Percentiles rank a stretch among this genome's conserved stretches.
phyloP scores from a whole-genome alignment of 345 rosid genomes.

The Brassica carinata region DNA sequence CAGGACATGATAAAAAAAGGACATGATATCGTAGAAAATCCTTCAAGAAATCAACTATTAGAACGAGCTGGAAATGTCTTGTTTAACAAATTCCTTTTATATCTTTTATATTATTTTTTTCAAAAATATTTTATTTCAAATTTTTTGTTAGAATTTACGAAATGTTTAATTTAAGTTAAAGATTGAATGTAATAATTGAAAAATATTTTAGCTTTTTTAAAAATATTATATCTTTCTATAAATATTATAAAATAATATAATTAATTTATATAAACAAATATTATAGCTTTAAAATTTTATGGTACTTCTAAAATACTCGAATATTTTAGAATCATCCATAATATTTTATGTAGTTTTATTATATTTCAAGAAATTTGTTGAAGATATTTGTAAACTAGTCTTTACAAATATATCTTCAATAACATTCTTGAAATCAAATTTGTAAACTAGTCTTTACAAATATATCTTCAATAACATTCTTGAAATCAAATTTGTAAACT shows the following conservation, averaged over 20 bases:
- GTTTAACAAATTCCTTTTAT: not conserved
- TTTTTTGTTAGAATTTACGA: not conserved
- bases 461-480: too few species aligned
- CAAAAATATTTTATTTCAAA: not conserved
- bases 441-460: too few species aligned
- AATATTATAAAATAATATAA: not conserved
- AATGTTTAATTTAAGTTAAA: not conserved
- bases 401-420: not conserved
- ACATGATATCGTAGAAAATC: not conserved
- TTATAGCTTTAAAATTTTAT: not conserved
- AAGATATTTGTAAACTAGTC: not conserved
- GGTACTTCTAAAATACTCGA: not conserved
- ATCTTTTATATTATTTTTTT: not conserved
- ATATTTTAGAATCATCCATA: not conserved
- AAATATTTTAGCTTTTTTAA: not conserved
- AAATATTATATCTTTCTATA: not conserved
- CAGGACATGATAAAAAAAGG: not conserved
- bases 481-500: too few species aligned
- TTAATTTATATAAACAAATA: not conserved
- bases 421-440: not conserved
- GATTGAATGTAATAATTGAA: not conserved
- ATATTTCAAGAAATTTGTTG: not conserved
- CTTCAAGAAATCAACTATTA: not conserved
- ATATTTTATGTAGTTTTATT: not conserved
- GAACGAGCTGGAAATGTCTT: not conserved